Conservation (phyloP, 208 protist species). For the Leishmania gerbilli region DNA sequence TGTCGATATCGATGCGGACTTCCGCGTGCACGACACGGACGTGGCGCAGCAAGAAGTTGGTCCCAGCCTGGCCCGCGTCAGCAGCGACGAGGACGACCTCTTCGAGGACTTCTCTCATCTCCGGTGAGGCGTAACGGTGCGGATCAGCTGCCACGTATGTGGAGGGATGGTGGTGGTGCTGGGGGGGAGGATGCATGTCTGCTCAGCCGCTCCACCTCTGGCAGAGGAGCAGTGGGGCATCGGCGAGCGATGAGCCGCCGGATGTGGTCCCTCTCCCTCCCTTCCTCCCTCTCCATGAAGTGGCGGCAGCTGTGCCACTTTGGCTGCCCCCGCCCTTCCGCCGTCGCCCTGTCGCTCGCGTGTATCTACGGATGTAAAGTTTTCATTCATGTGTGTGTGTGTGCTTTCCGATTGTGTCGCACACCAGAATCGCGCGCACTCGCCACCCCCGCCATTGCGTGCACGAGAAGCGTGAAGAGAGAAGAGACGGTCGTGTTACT, state of each 20-base stretch:
- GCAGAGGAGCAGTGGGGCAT: background rate
- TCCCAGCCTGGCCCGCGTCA: slow-evolving; percentile 56
- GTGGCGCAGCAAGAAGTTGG: slow-evolving; percentile 48
- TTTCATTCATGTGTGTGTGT: no score
- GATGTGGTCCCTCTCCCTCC: background rate
- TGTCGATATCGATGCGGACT: slow-evolving; percentile 96
- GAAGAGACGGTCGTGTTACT: background rate
- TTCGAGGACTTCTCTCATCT: slow-evolving; percentile 93
- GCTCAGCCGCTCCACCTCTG: background rate
- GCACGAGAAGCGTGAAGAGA: background rate
- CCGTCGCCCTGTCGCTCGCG: background rate
- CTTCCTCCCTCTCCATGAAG: background rate
- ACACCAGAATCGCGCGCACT: background rate
- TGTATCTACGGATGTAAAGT: background rate
- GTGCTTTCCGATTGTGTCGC: background rate
- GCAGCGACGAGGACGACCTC: slow-evolving; percentile 72
- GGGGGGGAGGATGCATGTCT: background rate
- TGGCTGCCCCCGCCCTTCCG: background rate
- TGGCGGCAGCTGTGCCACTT: background rate
- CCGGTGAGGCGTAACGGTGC: slow-evolving; percentile 24
- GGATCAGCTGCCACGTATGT: background rate
- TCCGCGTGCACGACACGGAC: slow-evolving; percentile 76
- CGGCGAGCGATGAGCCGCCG: background rate
- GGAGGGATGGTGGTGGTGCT: no score
- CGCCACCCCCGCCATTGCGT: background rate